Conservation (phyloP, 805 yeast species). For the Tetrapisispora namnaoensis region DNA sequence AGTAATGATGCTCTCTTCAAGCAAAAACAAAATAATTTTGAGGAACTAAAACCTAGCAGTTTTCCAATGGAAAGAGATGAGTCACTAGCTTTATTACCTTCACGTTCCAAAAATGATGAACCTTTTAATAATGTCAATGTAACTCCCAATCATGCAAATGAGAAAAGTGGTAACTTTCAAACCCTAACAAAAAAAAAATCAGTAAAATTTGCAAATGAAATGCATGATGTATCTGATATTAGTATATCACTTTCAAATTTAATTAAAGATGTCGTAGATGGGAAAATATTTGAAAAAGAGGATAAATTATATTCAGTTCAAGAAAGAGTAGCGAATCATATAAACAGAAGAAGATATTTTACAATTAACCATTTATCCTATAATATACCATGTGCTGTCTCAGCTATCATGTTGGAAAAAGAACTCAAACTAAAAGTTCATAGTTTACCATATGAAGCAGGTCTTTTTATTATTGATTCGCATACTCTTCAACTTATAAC, state of each 20-base stretch:
- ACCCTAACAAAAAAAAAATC: constrained; percentile 11
- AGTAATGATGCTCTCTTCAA: constrained; percentile 4
- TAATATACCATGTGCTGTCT: constrained; percentile 64
- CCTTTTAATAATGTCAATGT: background rate
- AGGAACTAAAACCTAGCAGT: background rate
- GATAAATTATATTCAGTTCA: constrained; percentile 26
- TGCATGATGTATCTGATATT: constrained; percentile 16
- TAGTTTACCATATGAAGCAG: constrained; percentile 78
- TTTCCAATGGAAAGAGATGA: constrained; percentile 1
- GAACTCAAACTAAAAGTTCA: constrained; percentile 54
- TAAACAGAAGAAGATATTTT: constrained; percentile 55
- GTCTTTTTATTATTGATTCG: constrained; percentile 62
- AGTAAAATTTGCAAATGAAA: constrained; percentile 24
- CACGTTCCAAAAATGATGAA: background rate
- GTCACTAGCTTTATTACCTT: background rate
- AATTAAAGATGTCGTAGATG: constrained; percentile 23
- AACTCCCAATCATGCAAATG: background rate
- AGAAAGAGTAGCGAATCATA: constrained; percentile 33
- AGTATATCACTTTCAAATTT: constrained; percentile 22
- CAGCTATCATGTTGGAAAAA: constrained; percentile 46
- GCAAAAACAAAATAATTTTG: constrained; percentile 54
- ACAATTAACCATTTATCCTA: constrained; percentile 40
- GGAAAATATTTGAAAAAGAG: constrained; percentile 16
- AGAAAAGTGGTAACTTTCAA: background rate
- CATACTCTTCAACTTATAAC: constrained; percentile 45